phyloP scores from a whole-genome alignment of 2,329 filamentous ascomycete genomes.

The Verticillium zaregamsianum region DNA sequence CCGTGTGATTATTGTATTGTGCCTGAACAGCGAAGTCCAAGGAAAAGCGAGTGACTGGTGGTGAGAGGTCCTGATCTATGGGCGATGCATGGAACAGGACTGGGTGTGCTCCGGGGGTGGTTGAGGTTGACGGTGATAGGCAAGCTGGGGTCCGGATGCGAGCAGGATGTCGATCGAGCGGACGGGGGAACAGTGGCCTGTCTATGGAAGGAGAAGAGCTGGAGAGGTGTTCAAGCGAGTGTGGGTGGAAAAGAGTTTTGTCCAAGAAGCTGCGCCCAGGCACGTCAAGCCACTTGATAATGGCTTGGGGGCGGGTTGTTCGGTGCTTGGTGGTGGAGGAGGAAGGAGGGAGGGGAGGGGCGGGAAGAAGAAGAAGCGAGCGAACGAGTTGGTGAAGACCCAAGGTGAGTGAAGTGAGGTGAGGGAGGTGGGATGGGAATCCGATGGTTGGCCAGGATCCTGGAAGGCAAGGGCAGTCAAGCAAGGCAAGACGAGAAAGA shows the following conservation, averaged over 20 bases:
- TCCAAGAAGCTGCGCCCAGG: background rate
- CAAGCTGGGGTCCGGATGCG: background rate
- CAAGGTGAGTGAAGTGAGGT: background rate
- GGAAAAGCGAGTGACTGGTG: slow-evolving; percentile 4
- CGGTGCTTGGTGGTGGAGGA: background rate
- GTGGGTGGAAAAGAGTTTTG: background rate
- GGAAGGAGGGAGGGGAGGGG: background rate
- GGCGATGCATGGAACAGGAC: background rate
- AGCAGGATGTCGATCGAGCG: background rate
- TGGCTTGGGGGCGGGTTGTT: background rate
- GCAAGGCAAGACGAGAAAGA: background rate
- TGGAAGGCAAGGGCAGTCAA: background rate
- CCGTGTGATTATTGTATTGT: background rate
- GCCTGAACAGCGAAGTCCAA: background rate
- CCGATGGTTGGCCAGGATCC: background rate
- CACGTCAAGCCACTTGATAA: slow-evolving; percentile 1
- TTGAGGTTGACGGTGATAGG: background rate
- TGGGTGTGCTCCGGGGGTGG: background rate
- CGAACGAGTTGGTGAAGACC: background rate
- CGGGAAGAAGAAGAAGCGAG: slow-evolving; percentile 1
- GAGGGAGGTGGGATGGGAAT: background rate
- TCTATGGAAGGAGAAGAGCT: background rate
- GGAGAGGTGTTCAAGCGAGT: background rate
- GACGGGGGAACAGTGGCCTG: background rate
- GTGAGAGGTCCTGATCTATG: background rate